Conservation (phyloP, 2,329 filamentous ascomycete species). For the Apiospora rasikravindrae region DNA sequence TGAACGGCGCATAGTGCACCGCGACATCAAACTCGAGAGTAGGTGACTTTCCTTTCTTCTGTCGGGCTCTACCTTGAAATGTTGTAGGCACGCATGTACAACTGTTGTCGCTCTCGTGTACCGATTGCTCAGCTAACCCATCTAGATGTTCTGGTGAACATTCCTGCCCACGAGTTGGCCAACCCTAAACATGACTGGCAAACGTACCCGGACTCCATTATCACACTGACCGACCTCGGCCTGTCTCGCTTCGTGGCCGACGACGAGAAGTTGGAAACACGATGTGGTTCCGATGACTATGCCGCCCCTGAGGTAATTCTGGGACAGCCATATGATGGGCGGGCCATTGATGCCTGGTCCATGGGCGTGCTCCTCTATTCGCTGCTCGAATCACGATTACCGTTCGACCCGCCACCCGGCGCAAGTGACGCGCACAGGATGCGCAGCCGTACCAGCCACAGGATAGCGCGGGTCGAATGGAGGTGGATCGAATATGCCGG, state of each 20-base stretch:
- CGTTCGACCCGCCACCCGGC: constrained; percentile 88
- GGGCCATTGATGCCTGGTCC: constrained; percentile 92
- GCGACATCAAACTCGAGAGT: constrained; percentile 98
- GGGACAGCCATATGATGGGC: constrained; percentile 92
- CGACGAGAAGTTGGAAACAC: constrained; percentile 87
- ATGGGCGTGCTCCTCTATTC: constrained; percentile 92
- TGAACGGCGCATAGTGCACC: constrained; percentile 83
- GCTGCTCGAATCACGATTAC: constrained; percentile 87
- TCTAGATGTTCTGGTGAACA: constrained; percentile 87
- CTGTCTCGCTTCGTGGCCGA: constrained; percentile 85
- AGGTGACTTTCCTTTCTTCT: constrained; percentile 45
- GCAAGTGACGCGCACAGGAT: constrained; percentile 77
- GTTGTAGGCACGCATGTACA: background rate
- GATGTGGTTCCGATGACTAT: constrained; percentile 96
- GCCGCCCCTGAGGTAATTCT: constrained; percentile 96
- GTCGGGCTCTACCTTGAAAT: constrained; percentile 20
- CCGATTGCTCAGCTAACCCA: constrained; percentile 20
- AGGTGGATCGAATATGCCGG: constrained; percentile 87
- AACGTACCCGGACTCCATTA: constrained; percentile 79
- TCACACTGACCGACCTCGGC: constrained; percentile 90
- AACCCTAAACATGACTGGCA: constrained; percentile 69
- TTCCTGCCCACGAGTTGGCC: constrained; percentile 71
- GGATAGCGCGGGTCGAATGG: constrained; percentile 97
- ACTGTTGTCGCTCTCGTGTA: constrained; percentile 21
- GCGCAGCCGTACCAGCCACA: constrained; percentile 83